These are phyloP conservation scores for Cladosporium sp. DNA, from an alignment of 2,329 filamentous ascomycete genomes.

Conservation along the genomic window DNA sequence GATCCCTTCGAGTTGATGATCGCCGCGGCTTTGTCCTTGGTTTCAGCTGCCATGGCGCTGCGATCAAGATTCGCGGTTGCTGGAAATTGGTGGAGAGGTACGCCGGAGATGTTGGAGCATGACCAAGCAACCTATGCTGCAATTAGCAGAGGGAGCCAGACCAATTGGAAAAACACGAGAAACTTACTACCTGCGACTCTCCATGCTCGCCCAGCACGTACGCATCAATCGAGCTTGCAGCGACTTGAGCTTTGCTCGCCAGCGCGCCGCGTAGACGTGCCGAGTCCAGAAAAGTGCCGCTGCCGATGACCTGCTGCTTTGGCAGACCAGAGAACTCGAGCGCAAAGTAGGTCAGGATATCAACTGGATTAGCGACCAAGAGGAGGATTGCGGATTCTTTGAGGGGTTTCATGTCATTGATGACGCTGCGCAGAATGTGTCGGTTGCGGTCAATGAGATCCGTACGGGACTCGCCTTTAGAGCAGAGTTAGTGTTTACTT, in stretches of 20 bases:
- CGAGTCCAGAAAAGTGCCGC: constrained; percentile 37
- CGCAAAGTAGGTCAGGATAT: constrained; percentile 48
- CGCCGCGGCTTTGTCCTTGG: constrained; percentile 41
- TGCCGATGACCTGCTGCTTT: constrained; percentile 46
- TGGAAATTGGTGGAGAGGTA: constrained; percentile 35
- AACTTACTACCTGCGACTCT: constrained; percentile 40
- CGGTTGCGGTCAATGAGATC: constrained; percentile 46
- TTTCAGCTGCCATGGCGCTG: constrained; percentile 39
- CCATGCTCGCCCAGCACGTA: constrained; percentile 49
- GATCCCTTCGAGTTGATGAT: constrained; percentile 49
- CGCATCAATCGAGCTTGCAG: constrained; percentile 36
- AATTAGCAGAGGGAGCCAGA: no score
- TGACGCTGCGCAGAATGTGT: constrained; percentile 43
- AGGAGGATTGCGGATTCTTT: constrained; percentile 45
- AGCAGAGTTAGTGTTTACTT: no score
- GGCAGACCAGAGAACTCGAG: constrained; percentile 46
- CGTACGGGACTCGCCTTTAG: constrained; percentile 37
- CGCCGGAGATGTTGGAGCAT: constrained; percentile 37
- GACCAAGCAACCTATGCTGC: constrained; percentile 29
- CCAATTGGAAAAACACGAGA: no score
- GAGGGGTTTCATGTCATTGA: constrained; percentile 47
- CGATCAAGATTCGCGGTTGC: constrained; percentile 29
- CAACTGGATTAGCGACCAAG: constrained; percentile 52
- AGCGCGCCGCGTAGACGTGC: constrained; percentile 42
- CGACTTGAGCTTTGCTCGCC: constrained; percentile 35